Evolutionary conservation across 495 filamentous ascomycete species (phyloP).

Genomic region (Sordaria brevicollis): DNA sequence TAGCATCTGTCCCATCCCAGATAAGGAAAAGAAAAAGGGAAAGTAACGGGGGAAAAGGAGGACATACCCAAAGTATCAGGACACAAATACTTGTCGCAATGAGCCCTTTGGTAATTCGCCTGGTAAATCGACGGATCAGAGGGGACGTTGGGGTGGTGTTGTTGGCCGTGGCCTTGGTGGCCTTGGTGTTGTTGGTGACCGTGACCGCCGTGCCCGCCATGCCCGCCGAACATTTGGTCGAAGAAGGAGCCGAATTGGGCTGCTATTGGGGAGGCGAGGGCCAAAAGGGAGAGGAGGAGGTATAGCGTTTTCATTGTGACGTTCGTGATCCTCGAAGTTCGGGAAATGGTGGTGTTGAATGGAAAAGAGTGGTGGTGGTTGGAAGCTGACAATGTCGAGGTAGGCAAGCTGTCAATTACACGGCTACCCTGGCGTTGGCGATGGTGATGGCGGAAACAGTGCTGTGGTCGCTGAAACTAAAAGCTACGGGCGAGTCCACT

Average conservation of each 20-base stretch:
- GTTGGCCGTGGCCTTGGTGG: constrained; percentile 37
- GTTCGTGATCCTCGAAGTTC: neutral
- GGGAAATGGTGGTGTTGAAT: neutral
- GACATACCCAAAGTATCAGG: constrained; percentile 61
- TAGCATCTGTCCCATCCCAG: neutral
- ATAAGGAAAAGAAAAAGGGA: neutral
- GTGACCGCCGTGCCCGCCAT: constrained; percentile 27
- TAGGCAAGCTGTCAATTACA: neutral
- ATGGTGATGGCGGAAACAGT: neutral
- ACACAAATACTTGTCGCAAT: constrained; percentile 85
- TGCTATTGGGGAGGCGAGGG: constrained; percentile 20
- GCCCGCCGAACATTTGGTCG: constrained; percentile 59
- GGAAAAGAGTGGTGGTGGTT: neutral
- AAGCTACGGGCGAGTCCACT: neutral
- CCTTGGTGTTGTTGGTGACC: constrained; percentile 25
- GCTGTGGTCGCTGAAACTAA: neutral
- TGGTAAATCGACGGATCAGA: constrained; percentile 74
- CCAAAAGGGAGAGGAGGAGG: constrained; percentile 20
- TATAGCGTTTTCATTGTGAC: constrained; percentile 18
- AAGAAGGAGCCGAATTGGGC: constrained; percentile 74
- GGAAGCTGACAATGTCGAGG: neutral
- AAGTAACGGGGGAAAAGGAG: neutral
- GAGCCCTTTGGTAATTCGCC: constrained; percentile 54
- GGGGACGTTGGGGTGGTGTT: constrained; percentile 60
- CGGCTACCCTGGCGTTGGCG: neutral